Conservation (phyloP, 305 asterid genomes). For the Lippia alba region DNA sequence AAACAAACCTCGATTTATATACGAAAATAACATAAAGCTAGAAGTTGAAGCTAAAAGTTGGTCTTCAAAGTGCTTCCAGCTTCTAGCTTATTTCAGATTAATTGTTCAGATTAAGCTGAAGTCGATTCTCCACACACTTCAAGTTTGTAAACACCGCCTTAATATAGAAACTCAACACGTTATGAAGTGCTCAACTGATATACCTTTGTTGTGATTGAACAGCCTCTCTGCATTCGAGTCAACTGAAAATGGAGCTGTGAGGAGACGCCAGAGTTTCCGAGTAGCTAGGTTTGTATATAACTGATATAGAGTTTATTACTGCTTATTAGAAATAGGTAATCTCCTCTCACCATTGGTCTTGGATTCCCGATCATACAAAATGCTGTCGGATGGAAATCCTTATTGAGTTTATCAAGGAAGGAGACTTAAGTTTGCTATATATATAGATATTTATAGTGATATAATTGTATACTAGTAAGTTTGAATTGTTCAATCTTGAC, state of each 20-base stretch:
- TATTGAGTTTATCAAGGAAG: conserved; percentile 22
- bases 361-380: conserved; percentile 39
- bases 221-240: conserved; percentile 78
- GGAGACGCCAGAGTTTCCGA: conserved; percentile 28
- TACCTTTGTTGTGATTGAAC: conserved; percentile 27
- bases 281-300: conserved; percentile 49
- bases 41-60: too few species aligned
- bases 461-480: conserved; percentile 32
- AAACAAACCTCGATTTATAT: too few species aligned
- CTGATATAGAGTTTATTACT: conserved; percentile 24
- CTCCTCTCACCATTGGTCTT: conserved; percentile 23
- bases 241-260: conserved; percentile 84
- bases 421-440: conserved; percentile 33
- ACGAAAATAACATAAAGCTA: too few species aligned
- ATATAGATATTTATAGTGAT: conserved; percentile 20
- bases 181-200: too few species aligned
- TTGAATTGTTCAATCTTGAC: conserved; percentile 29
- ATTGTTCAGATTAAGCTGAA: too few species aligned
- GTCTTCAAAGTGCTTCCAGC: too few species aligned
- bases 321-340: conserved; percentile 35
- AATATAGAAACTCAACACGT: too few species aligned
- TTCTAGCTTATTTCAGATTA: too few species aligned
- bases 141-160: too few species aligned
- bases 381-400: conserved; percentile 38
- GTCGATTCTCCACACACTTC: too few species aligned